A percentile compares a stretch with the other conserved stretches of the same genome.
phyloP scores from a whole-genome alignment of 1,139 yeast genomes.

The Taphrina communis region DNA sequence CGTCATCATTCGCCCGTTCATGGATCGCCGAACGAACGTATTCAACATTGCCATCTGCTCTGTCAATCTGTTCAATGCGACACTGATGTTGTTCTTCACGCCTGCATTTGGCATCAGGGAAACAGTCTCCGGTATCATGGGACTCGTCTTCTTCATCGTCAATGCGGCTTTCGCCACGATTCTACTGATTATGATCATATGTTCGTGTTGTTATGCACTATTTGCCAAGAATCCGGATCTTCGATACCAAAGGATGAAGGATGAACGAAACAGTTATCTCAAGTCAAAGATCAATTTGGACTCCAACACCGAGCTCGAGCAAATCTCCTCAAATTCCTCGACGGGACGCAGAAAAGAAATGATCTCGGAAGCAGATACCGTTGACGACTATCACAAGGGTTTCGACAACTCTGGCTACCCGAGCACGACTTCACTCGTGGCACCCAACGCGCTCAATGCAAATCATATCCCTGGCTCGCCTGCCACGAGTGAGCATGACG shows the following conservation, averaged over 20 bases:
- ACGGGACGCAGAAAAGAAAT: slow-evolving; percentile 33
- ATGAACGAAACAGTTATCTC: slow-evolving; percentile 69
- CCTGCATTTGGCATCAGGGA: slow-evolving; percentile 74
- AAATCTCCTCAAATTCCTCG: slow-evolving; percentile 26
- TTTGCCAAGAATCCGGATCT: slow-evolving; percentile 92
- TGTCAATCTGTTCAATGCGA: slow-evolving; percentile 77
- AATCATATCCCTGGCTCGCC: slow-evolving; percentile 27
- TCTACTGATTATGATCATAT: slow-evolving; percentile 74
- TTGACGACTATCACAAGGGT: slow-evolving; percentile 30
- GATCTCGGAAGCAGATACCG: slow-evolving; percentile 30
- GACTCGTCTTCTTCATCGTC: slow-evolving; percentile 84
- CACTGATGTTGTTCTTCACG: slow-evolving; percentile 88
- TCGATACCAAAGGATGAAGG: slow-evolving; percentile 94
- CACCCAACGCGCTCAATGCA: slow-evolving; percentile 17
- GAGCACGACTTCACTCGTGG: slow-evolving; percentile 31
- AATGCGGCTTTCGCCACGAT: slow-evolving; percentile 89
- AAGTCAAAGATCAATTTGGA: slow-evolving; percentile 40
- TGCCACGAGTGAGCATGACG: slow-evolving; percentile 35
- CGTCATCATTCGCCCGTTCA: slow-evolving; percentile 79
- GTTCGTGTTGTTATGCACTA: slow-evolving; percentile 84
- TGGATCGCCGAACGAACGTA: slow-evolving; percentile 92
- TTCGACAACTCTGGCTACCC: slow-evolving; percentile 22
- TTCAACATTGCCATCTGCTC: slow-evolving; percentile 86
- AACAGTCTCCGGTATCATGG: slow-evolving; percentile 88
- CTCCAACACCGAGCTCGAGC: slow-evolving; percentile 37